Conservation (phyloP, 164 flowering plant genomes). For the Nymphaea colorata region DNA sequence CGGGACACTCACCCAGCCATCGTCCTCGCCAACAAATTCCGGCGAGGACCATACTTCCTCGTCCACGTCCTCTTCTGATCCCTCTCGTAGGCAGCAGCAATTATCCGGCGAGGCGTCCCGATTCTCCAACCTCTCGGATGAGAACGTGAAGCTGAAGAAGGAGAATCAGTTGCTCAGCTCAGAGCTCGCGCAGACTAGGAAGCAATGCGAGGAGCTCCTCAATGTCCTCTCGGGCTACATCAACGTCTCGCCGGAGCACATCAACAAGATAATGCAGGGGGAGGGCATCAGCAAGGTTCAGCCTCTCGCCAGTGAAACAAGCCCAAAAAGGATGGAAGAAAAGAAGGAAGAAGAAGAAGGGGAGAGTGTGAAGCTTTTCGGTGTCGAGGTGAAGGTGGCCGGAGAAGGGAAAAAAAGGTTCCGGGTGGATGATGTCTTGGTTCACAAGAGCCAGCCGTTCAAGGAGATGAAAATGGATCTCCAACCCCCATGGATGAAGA, state of each 20-base stretch:
- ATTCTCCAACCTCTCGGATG: conserved; percentile 40
- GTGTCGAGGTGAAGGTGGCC: conserved; percentile 49
- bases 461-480: conserved; percentile 29
- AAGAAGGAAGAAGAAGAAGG: conserved; percentile 7
- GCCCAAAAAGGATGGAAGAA: conserved; percentile 6
- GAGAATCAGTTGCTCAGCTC: conserved; percentile 48
- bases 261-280: conserved; percentile 37
- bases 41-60: conserved; percentile 49
- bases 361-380: conserved; percentile 47
- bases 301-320: neutral
- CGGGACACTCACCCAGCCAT: conserved; percentile 16
- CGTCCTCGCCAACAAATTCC: conserved; percentile 24
- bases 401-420: conserved; percentile 17
- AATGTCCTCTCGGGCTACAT: conserved; percentile 33
- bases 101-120: conserved; percentile 32
- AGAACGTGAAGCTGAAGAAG: conserved; percentile 62
- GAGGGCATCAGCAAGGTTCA: conserved; percentile 15
- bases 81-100: conserved; percentile 25
- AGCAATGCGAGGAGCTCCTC: conserved; percentile 60
- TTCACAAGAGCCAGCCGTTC: conserved; percentile 1
- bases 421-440: conserved; percentile 12
- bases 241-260: conserved; percentile 50
- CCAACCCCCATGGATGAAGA: conserved; percentile 1
- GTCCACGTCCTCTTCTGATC: conserved; percentile 40
- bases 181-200: conserved; percentile 58